Base-by-base conservation (phyloP, 176 grass and related monocot genomes). In the Dendrocalamus sinicus region DNA sequence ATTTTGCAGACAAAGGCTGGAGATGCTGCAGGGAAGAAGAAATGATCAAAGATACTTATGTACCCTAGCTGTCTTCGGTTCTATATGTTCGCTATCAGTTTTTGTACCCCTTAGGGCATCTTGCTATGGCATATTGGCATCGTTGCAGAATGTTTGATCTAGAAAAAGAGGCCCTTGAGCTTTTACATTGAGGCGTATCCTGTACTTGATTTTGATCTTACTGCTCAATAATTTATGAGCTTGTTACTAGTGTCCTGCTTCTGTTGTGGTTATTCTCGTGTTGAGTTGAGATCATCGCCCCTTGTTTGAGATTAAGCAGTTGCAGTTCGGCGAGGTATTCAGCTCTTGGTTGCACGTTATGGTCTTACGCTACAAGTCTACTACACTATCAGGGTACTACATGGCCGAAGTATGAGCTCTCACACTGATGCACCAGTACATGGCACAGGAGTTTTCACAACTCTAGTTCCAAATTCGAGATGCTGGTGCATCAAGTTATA, bases 1-100 rank as follows among this genome's bases (percentile, higher is more conserved):
- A 10, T 69, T 84, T 8, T 86, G 41, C 91, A 98, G 95, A 93
- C 95, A 45, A 98, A 98, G 91, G 95, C 95, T 20, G 92, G 89
- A 13, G 95, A 98, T 37, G 95, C 75, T 37, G 95, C 75, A 48
- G 90, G 85, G 4, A 97, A 98, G 89, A 95, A 98, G 85, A 95
- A 95, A 76, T 95, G 57, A 95, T 77, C 54, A 61, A 69, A 32
- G 11, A 79, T 65, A 7, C 16, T 54, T 28, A 0, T 53, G 32
- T 55, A 17, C 43, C 43, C n/a, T 67, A 20, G 44, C 53, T 3
- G 2, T 9, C 43, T 70, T 40, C 4, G 40, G 37, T 45, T 22
- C 10, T 43, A 11, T 26, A 26, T 51, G 26, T 60, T 57, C 16
- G 24, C 83, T 23, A 12, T 89, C 79, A 47, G 41, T 73, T 82